Evolutionary conservation across 2,329 filamentous ascomycete species (phyloP), one percentile per base, ranked within the genome.

Genomic region (Trichoderma sp.): DNA sequence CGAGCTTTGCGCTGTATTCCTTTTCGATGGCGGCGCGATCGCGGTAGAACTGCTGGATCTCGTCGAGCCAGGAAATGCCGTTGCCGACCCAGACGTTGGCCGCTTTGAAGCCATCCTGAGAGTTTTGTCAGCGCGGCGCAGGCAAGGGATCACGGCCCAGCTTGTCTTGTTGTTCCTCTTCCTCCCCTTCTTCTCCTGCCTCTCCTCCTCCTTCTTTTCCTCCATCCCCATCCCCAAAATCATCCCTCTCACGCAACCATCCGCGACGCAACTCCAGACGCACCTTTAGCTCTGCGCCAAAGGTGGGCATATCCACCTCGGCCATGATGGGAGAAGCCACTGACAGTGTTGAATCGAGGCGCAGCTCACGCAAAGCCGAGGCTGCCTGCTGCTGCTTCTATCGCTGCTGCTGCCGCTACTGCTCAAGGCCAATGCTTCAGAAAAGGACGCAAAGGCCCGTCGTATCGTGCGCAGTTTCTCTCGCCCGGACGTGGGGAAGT

Each of bases 31-130:
- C 89, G 76, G 93, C 92, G 68, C 96, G 89, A 80, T 99, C 95
- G 71, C 95, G 92, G 84, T 98, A 99, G 83, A 98, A 99, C 76
- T 92, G 90, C 79, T 99, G 93, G 71, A 99, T 92, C 75, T 99
- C 95, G 75, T 97, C 94, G 69, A 99, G 89, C 94, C 94, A 99
- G 72, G 87, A 84, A 78, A 99, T 97, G 71, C 94, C 93, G 78
- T 92, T 90, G 71, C 89, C 85, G 67, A 96, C 92, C 95, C 95
- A 99, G 74, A 86, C 88, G 81, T 94, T 97, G 78, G 96, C 93
- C 19, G 93, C 89, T 81, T 96, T 97, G 86, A 97, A 99, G 77
- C 92, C 92, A 89, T 99, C 95, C 93, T 97, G 59, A 13, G 32
- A 4, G 8, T 32, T 32, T 45, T 22, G 45, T 68, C 54, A 68